Evolutionary conservation across 257 asterid species (phyloP), one percentile per base, ranked within the genome.

Genomic region (Striga asiatica): DNA sequence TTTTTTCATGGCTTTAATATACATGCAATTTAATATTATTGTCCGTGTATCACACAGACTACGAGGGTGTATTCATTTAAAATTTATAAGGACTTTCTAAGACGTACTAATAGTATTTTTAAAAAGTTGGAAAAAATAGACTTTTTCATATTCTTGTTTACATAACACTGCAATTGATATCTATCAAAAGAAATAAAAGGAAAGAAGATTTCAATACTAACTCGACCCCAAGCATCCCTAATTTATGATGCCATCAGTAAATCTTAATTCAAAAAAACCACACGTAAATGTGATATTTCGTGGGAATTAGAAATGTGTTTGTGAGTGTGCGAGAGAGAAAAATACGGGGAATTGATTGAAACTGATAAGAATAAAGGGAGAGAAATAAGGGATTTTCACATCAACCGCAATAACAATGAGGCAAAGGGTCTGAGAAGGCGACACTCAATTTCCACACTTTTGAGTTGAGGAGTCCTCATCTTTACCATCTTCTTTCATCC

Each of bases 391-490:
- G 42, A 16, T 12, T 27, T n/a, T 32, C 13, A 18, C 8, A n/a
- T 43, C 54, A 61, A 59, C 17, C n/a, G n/a, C n/a, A 21, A 58
- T 46, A 61, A 62, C 71, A 37, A 68, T 68, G 61, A 58, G 73
- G 76, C 56, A 50, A 61, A 58, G 53, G 60, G 62, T 49, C 39
- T 66, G 38, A 56, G 81, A 75, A 76, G 78, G 86, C 70, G 82
- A 75, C 68, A 54, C 73, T 66, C 65, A 75, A 75, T 54, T 67
- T 69, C 61, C 54, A n/a, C 51, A 68, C 62, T 58, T 58, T 49
- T 19, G 68, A 69, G 74, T 61, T 68, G 32, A 67, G 45, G 41
- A 28, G 43, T 63, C 53, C 60, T 62, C 68, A 25, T 18, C 50
- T 12, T 69, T 61, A 0, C 45, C 54, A 17, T 41, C 65, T 51